These are phyloP conservation scores for Aulographum hederae DNA, from an alignment of 2,329 filamentous ascomycete genomes.

Conservation along the genomic window DNA sequence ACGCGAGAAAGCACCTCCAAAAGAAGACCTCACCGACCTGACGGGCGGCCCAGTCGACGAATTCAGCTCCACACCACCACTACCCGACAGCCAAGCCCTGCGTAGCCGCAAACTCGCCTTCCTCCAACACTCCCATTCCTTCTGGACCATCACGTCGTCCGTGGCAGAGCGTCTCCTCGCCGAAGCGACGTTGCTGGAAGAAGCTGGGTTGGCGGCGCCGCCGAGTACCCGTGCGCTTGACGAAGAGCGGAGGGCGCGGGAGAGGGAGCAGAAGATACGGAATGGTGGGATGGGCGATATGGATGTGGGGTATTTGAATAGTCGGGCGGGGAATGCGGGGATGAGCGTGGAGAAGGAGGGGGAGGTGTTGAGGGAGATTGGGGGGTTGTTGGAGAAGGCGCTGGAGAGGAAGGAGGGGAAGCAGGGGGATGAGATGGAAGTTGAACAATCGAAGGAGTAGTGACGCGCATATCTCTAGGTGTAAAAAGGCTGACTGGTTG, in stretches of 20 bases:
- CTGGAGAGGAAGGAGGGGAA: too few species aligned
- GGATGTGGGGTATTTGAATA: slow-evolving; percentile 82
- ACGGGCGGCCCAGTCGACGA: background rate
- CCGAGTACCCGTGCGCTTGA: slow-evolving; percentile 6
- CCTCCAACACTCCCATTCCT: slow-evolving; percentile 36
- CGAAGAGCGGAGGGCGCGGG: too few species aligned
- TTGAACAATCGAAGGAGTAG: too few species aligned
- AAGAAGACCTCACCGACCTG: background rate
- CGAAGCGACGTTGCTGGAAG: slow-evolving; percentile 64
- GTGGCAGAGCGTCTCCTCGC: slow-evolving; percentile 58
- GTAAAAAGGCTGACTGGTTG: too few species aligned
- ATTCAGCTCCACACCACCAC: too few species aligned
- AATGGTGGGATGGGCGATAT: slow-evolving; percentile 36
- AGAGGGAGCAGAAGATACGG: too few species aligned
- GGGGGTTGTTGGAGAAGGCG: slow-evolving; percentile 35
- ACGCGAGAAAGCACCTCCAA: slow-evolving; percentile 10
- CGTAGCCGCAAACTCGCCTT: slow-evolving; percentile 42
- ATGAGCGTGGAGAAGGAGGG: slow-evolving; percentile 66
- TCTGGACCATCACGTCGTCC: slow-evolving; percentile 47
- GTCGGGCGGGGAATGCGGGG: slow-evolving; percentile 62
- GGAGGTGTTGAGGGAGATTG: slow-evolving; percentile 54
- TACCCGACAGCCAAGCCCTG: slow-evolving; percentile 12
- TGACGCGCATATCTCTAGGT: too few species aligned
- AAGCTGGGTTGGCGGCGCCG: slow-evolving; percentile 40
- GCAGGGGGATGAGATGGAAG: too few species aligned